phyloP scores from a whole-genome alignment of 1,284 basidiomycete species.

The Rhodotorula glutinis region DNA sequence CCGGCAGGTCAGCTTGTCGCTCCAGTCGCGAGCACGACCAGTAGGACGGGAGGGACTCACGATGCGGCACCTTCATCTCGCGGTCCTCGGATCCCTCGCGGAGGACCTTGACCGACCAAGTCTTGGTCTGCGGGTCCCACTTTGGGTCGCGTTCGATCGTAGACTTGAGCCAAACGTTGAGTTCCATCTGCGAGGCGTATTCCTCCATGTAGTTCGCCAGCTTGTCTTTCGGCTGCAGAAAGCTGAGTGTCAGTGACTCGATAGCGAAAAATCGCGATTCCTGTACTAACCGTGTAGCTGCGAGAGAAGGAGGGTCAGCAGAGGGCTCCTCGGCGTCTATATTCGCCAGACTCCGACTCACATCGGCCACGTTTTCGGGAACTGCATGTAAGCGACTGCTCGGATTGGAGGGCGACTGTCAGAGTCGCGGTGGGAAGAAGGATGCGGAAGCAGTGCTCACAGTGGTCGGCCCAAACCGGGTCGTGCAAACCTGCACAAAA shows the following conservation, averaged over 20 bases:
- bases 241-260: too few relatives aligned
- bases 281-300: neutral
- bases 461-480: conserved; percentile 41
- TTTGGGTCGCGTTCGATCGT: conserved; percentile 39
- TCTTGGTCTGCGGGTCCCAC: conserved; percentile 44
- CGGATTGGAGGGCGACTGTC: too few relatives aligned
- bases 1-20: neutral
- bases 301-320: neutral
- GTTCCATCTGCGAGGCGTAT: conserved; percentile 43
- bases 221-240: conserved; percentile 38
- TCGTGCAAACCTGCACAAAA: conserved; percentile 41
- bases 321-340: neutral
- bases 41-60: neutral
- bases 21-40: neutral
- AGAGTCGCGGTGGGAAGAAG: too few relatives aligned
- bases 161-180: conserved; percentile 45
- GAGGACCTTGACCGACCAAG: conserved; percentile 50
- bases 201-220: conserved; percentile 47
- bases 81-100: conserved; percentile 44
- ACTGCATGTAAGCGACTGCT: conserved; percentile 19
- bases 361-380: conserved; percentile 38
- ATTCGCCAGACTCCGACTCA: conserved; percentile 2
- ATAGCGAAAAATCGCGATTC: too few relatives aligned
- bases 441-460: conserved; percentile 10
- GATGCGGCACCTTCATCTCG: conserved; percentile 48